A percentile compares a stretch with the other conserved stretches of the same genome.
These are phyloP conservation scores for Xylariaceae sp. DNA, from an alignment of 2,329 filamentous ascomycete genomes.

Conservation along the genomic window DNA sequence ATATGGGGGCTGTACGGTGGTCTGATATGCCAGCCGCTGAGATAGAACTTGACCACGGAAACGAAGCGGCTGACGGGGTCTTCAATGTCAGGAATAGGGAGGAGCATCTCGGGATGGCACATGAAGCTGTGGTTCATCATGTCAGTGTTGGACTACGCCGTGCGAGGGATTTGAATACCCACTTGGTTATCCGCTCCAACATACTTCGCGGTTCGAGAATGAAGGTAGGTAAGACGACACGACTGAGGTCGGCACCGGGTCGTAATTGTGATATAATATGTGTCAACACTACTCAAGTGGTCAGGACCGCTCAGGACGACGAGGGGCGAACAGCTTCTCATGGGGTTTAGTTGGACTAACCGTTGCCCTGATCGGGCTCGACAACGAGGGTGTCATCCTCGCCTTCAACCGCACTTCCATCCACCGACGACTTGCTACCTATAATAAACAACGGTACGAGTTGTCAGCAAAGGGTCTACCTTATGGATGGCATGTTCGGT, in stretches of 20 bases:
- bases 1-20: conserved; percentile 70
- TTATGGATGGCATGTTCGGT: neutral
- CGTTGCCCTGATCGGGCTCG: conserved; percentile 92
- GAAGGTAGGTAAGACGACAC: conserved; percentile 94
- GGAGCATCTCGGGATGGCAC: conserved; percentile 95
- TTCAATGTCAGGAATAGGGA: conserved; percentile 83
- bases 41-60: conserved; percentile 95
- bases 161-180: conserved; percentile 38
- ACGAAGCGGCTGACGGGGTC: conserved; percentile 90
- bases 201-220: conserved; percentile 97
- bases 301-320: conserved; percentile 16
- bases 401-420: conserved; percentile 52
- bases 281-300: conserved; percentile 69
- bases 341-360: conserved; percentile 52
- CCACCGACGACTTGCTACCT: conserved; percentile 50
- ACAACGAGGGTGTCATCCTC: conserved; percentile 80
- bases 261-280: conserved; percentile 98
- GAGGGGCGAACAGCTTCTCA: neutral
- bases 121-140: conserved; percentile 72
- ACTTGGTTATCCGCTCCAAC: conserved; percentile 99
- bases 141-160: conserved; percentile 17
- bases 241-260: conserved; percentile 90
- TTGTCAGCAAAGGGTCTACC: conserved; percentile 14
- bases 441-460: neutral
- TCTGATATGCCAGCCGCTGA: conserved; percentile 98